These are phyloP conservation scores for Lachnellula arida DNA, from an alignment of 2,329 filamentous ascomycete genomes.

Conservation along the genomic window DNA sequence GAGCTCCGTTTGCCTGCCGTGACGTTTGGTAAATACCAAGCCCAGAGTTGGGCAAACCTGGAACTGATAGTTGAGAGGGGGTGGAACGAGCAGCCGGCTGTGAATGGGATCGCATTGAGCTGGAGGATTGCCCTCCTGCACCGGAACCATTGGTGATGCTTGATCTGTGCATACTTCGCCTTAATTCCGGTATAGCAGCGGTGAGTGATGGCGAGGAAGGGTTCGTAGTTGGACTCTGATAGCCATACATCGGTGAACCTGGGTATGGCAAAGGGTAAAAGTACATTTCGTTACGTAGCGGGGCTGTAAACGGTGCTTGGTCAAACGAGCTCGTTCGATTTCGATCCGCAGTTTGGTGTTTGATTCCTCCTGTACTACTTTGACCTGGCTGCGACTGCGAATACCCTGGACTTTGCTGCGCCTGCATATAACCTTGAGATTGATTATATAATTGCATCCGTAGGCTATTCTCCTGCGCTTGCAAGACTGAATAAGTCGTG, in stretches of 20 bases:
- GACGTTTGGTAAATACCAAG: conserved; percentile 26
- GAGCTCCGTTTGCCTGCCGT: conserved; percentile 41
- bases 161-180: conserved; percentile 53
- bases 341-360: conserved; percentile 44
- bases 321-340: conserved; percentile 59
- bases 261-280: conserved; percentile 43
- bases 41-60: conserved; percentile 36
- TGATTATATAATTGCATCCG: conserved; percentile 45
- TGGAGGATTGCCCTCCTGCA: conserved; percentile 41
- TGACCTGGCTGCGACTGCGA: conserved; percentile 35
- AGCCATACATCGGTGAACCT: conserved; percentile 43
- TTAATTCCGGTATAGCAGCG: conserved; percentile 45
- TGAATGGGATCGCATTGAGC: conserved; percentile 61
- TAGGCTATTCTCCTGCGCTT: conserved; percentile 43
- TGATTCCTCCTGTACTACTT: conserved; percentile 30
- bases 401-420: conserved; percentile 36
- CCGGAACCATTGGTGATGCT: conserved; percentile 45
- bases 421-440: conserved; percentile 40
- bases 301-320: conserved; percentile 54
- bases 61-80: conserved; percentile 33
- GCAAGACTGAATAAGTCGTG: conserved; percentile 34
- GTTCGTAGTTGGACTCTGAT: conserved; percentile 48
- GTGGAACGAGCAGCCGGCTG: conserved; percentile 50
- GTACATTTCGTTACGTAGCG: conserved; percentile 53
- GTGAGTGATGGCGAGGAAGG: conserved; percentile 51